Evolutionary conservation across 345 rosid species (phyloP).

Genomic region (Corymbia maculata): DNA sequence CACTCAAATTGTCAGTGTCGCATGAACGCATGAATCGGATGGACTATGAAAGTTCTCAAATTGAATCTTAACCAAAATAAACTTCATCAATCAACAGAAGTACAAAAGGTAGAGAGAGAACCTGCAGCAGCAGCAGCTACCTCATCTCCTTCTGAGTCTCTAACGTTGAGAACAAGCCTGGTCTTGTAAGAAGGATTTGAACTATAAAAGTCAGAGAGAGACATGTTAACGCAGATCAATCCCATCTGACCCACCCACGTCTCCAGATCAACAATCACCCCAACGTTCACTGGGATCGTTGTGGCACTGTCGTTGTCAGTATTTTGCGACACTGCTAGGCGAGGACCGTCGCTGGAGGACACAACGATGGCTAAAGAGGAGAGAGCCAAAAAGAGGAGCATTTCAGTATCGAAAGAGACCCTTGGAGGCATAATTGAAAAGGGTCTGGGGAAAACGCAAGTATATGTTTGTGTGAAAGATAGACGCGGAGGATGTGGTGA

Average conservation of each 20-base stretch:
- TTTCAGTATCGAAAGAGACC: not conserved
- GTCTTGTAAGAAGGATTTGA: too few relatives aligned
- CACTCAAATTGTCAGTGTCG: too few relatives aligned
- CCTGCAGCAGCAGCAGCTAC: too few relatives aligned
- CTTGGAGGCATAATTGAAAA: not conserved
- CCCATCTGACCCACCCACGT: not conserved
- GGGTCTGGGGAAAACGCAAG: not conserved
- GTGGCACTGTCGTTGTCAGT: not conserved
- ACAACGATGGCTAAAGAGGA: not conserved
- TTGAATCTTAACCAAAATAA: too few relatives aligned
- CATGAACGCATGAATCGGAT: rapidly evolving
- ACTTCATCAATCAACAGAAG: too few relatives aligned
- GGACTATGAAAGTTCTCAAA: too few relatives aligned
- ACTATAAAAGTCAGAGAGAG: not conserved
- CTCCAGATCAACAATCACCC: not conserved
- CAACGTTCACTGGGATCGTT: not conserved
- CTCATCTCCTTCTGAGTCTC: too few relatives aligned
- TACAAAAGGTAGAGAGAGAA: too few relatives aligned
- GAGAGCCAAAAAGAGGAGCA: not conserved
- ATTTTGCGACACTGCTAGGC: not conserved
- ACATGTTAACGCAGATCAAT: not conserved
- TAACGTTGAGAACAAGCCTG: too few relatives aligned
- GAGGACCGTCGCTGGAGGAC: not conserved
- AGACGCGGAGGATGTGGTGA: not conserved
- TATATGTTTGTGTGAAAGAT: not conserved